Percentiles rank a stretch among this genome's conserved stretches.
Conservation (phyloP, 2,329 filamentous ascomycete species). For the Pseudonectria buxi region DNA sequence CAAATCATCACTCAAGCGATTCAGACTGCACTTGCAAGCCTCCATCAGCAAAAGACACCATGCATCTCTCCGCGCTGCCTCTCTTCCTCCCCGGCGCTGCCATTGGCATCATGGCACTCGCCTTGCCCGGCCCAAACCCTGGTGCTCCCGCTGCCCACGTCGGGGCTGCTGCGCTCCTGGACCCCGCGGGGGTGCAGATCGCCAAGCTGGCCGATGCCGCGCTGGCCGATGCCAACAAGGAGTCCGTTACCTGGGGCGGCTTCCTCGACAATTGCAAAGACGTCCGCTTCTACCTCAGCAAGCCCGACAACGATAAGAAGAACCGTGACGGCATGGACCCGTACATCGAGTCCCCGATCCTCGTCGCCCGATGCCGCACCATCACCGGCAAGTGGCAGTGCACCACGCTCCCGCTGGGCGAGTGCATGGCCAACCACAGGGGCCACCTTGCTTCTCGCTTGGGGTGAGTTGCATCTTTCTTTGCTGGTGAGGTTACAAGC, state of each 20-base stretch:
- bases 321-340: conserved; percentile 1
- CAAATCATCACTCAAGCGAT: too few species aligned
- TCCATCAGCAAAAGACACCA: too few species aligned
- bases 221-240: too few species aligned
- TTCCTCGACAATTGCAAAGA: conserved; percentile 11
- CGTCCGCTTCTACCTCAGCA: conserved; percentile 9
- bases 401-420: conserved; percentile 10
- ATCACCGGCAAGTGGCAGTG: conserved; percentile 8
- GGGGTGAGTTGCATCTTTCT: background rate
- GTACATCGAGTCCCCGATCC: conserved; percentile 8
- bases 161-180: too few species aligned
- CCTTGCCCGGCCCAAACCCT: too few species aligned
- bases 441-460: conserved; percentile 6
- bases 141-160: too few species aligned
- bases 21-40: too few species aligned
- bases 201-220: background rate
- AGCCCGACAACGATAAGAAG: conserved; percentile 6
- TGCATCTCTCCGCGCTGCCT: conserved; percentile 4
- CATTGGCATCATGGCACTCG: too few species aligned
- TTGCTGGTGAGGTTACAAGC: background rate
- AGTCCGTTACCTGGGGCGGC: too few species aligned
- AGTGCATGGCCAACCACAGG: conserved; percentile 10
- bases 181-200: too few species aligned
- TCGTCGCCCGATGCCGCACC: conserved; percentile 9
- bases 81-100: conserved; percentile 4